A percentile compares a stretch with the other conserved stretches of the same genome.
Conservation (phyloP, 805 yeast species). For the Teunomyces kruisii region DNA sequence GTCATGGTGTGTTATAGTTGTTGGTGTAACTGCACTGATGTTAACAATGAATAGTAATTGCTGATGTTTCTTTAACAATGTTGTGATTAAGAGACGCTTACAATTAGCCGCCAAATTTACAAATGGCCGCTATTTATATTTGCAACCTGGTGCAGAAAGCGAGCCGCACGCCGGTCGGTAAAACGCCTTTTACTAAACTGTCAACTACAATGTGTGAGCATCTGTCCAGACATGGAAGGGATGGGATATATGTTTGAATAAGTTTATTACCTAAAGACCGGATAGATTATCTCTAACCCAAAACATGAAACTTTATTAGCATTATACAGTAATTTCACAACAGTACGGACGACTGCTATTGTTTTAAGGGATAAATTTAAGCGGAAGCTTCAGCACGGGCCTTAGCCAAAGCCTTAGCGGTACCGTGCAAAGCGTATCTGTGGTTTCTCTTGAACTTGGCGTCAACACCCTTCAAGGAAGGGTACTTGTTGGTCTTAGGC, state of each 20-base stretch:
- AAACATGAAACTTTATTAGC: slow-evolving; percentile 17
- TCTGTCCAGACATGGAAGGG: too few species aligned
- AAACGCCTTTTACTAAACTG: background rate
- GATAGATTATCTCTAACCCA: slow-evolving; percentile 8
- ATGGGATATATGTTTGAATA: background rate
- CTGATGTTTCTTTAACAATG: background rate
- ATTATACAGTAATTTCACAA: slow-evolving; percentile 11
- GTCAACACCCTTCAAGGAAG: slow-evolving; percentile 98
- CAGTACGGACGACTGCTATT: background rate
- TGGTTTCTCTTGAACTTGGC: slow-evolving; percentile 99
- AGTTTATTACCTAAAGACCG: slow-evolving; percentile 4
- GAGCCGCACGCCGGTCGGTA: slow-evolving; percentile 8
- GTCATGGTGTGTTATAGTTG: slow-evolving; percentile 4
- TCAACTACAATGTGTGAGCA: slow-evolving; percentile 1
- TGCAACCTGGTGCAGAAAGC: background rate
- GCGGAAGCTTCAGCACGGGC: slow-evolving; percentile 55
- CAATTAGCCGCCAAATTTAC: background rate
- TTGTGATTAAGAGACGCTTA: background rate
- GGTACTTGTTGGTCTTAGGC: slow-evolving; percentile 97
- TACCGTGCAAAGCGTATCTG: slow-evolving; percentile 98
- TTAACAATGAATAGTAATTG: background rate
- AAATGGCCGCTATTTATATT: background rate
- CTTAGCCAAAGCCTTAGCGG: slow-evolving; percentile 90
- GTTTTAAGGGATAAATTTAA: slow-evolving; percentile 17
- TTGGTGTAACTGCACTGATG: background rate